Evolutionary conservation across 2,329 filamentous ascomycete species (phyloP).

Genomic region (Cadophora luteo-olivacea): DNA sequence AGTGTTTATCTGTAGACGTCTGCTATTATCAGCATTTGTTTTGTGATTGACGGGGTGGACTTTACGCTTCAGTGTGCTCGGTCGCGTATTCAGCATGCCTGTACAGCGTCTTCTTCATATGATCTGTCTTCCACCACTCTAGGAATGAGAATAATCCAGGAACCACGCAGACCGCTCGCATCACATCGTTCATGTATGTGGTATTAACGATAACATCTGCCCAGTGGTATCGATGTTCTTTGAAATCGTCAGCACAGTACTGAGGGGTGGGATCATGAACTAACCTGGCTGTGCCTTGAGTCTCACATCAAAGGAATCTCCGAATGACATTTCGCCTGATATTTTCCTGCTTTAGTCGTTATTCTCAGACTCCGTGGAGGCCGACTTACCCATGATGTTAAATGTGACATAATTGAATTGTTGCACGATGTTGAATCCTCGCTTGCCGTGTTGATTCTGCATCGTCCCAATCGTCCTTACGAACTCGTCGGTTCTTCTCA

Average conservation of each 20-base stretch:
- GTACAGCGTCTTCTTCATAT: conserved; percentile 32
- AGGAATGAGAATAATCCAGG: conserved; percentile 31
- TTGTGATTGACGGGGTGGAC: background rate
- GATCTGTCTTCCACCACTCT: conserved; percentile 27
- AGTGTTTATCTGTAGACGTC: conserved; percentile 26
- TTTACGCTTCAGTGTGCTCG: conserved; percentile 33
- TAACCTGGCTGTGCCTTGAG: conserved; percentile 29
- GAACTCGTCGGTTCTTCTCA: conserved; percentile 31
- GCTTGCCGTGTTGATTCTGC: conserved; percentile 19
- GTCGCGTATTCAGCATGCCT: conserved; percentile 33
- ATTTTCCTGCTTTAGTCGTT: background rate
- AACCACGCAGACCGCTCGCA: conserved; percentile 32
- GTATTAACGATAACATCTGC: conserved; percentile 36
- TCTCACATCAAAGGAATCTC: conserved; percentile 31
- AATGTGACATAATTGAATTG: conserved; percentile 36
- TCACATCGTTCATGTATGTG: conserved; percentile 37
- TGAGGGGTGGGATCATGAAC: background rate
- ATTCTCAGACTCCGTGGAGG: background rate
- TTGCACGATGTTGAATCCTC: conserved; percentile 30
- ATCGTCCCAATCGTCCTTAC: conserved; percentile 18
- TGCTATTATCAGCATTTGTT: background rate
- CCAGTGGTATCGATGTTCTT: conserved; percentile 36
- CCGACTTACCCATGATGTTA: conserved; percentile 32
- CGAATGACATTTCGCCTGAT: conserved; percentile 34
- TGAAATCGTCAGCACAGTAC: background rate